These are phyloP conservation scores for Simplicillium aogashimaense DNA, from an alignment of 2,329 filamentous ascomycete genomes.

Conservation along the genomic window DNA sequence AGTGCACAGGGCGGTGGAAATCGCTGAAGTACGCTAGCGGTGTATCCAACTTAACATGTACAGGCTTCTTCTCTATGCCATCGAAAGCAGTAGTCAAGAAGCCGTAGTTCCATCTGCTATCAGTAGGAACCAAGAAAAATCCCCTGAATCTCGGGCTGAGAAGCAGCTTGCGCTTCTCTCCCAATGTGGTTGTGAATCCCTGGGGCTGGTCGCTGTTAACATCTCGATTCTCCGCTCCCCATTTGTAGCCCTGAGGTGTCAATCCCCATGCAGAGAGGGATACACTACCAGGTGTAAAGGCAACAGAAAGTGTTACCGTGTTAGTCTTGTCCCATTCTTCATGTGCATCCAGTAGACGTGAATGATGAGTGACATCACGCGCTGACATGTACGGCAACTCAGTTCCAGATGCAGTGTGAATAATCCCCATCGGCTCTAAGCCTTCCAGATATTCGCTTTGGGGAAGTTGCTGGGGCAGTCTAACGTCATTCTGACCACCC, in stretches of 20 bases:
- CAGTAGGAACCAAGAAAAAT: slow-evolving; percentile 92
- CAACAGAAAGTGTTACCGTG: slow-evolving; percentile 89
- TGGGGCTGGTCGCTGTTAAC: slow-evolving; percentile 84
- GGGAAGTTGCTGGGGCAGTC: slow-evolving; percentile 80
- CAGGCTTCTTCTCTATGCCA: slow-evolving; percentile 78
- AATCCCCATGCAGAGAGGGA: slow-evolving; percentile 90
- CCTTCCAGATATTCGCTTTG: slow-evolving; percentile 82
- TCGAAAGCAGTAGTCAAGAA: slow-evolving; percentile 92
- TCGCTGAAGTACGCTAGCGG: slow-evolving; percentile 86
- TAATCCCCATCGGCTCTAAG: slow-evolving; percentile 86
- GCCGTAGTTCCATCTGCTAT: slow-evolving; percentile 90
- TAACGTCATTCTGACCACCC: slow-evolving; percentile 82
- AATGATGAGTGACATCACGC: slow-evolving; percentile 87
- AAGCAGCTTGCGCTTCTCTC: slow-evolving; percentile 88
- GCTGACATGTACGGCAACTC: slow-evolving; percentile 96
- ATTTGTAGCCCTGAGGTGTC: slow-evolving; percentile 87
- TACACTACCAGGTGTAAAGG: slow-evolving; percentile 93
- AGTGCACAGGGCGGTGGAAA: slow-evolving; percentile 85
- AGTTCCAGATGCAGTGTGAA: slow-evolving; percentile 91
- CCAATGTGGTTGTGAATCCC: slow-evolving; percentile 86
- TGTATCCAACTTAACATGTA: slow-evolving; percentile 90
- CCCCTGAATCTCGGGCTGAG: slow-evolving; percentile 89
- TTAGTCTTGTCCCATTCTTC: slow-evolving; percentile 59
- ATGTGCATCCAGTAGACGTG: slow-evolving; percentile 79
- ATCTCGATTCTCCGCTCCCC: slow-evolving; percentile 95